Evolutionary conservation across 352 stramenopile genomes (phyloP).

Genomic region (Globisporangium abappressorium): DNA sequence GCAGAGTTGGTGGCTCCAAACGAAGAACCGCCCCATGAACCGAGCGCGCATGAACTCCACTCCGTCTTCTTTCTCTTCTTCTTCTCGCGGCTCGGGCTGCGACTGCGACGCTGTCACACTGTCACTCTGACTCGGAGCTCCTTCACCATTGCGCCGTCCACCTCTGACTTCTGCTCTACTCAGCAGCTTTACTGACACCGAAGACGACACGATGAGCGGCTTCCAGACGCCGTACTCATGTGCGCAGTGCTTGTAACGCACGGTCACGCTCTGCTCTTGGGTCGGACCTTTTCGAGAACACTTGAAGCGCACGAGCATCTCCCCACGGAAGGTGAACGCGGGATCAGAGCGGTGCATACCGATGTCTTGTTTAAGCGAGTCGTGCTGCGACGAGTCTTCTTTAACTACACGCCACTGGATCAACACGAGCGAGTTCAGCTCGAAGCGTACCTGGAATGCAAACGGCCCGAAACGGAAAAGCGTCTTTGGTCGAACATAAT

Average conservation of each 20-base stretch:
- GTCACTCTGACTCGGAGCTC: constrained; percentile 9
- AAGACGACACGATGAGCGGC: constrained; percentile 16
- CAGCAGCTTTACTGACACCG: not conserved
- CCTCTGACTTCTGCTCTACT: not conserved
- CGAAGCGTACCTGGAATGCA: constrained; percentile 30
- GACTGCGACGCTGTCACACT: constrained; percentile 7
- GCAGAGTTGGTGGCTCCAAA: constrained; percentile 61
- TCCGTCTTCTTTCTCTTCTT: not conserved
- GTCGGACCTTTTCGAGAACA: constrained; percentile 1
- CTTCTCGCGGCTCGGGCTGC: not conserved
- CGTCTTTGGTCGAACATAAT: constrained; percentile 27
- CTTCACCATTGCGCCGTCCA: not conserved
- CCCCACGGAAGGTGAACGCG: constrained; percentile 15
- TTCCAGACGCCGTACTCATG: constrained; percentile 16
- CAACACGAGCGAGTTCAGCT: constrained; percentile 21
- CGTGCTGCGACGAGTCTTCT: not conserved
- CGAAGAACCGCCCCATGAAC: constrained; percentile 34
- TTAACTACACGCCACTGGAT: constrained; percentile 39
- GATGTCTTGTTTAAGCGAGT: not conserved
- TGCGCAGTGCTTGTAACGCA: constrained; percentile 16
- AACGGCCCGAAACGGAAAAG: constrained; percentile 32
- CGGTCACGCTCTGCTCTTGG: constrained; percentile 13
- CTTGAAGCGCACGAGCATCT: constrained; percentile 16
- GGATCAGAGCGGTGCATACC: constrained; percentile 7
- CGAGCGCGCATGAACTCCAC: constrained; percentile 23